These are phyloP conservation scores for Skeletonema menzelii DNA, from an alignment of 108 stramenopile genomes.

Conservation along the genomic window DNA sequence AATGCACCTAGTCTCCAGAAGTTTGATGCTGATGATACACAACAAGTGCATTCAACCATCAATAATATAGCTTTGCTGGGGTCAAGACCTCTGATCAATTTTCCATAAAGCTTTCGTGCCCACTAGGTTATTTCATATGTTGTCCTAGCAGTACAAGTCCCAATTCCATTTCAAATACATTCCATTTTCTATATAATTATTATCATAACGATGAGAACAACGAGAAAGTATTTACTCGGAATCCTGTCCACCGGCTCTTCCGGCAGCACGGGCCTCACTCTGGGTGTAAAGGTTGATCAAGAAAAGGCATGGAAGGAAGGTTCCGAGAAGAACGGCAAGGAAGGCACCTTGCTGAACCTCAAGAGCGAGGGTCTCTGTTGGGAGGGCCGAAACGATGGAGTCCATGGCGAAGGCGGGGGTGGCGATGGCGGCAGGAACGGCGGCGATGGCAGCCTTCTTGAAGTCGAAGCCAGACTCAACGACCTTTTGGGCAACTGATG, in stretches of 20 bases:
- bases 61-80: not conserved
- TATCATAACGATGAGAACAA: not conserved
- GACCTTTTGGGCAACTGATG: slow-evolving; percentile 55
- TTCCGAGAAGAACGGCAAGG: slow-evolving; percentile 92
- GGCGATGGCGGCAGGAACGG: slow-evolving; percentile 70
- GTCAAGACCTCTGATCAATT: not conserved
- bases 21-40: not conserved
- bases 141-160: not conserved
- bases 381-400: slow-evolving; percentile 78
- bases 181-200: slow-evolving; percentile 1
- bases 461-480: slow-evolving; percentile 47
- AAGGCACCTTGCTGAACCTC: slow-evolving; percentile 94
- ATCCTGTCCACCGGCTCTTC: slow-evolving; percentile 73
- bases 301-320: slow-evolving; percentile 91
- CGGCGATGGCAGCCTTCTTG: slow-evolving; percentile 63
- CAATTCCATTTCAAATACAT: slow-evolving; percentile 3
- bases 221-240: slow-evolving; percentile 58
- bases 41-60: not conserved
- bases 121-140: not conserved
- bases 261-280: slow-evolving; percentile 87
- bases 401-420: slow-evolving; percentile 86
- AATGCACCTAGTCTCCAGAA: not conserved
- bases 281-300: slow-evolving; percentile 94
- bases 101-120: not conserved
- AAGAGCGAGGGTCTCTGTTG: slow-evolving; percentile 80